Evolutionary conservation across 768 basidiomycete species (phyloP).

Genomic region (Filobasidium wieringae): DNA sequence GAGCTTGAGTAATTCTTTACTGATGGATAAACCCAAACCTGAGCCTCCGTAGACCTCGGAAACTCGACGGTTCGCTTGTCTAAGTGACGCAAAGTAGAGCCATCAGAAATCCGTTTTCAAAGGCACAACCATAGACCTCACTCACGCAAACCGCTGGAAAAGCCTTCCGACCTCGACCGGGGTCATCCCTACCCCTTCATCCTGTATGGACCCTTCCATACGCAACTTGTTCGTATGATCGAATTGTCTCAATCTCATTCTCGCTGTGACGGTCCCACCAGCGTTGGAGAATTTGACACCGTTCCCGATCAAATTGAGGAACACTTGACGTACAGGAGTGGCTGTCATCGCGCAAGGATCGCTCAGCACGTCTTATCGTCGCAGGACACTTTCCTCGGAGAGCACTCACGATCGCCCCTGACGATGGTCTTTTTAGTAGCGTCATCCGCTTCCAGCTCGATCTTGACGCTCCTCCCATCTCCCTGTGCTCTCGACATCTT

Average conservation of each 20-base stretch:
- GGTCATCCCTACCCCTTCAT: conserved; percentile 1
- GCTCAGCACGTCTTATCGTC: neutral
- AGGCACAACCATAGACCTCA: neutral
- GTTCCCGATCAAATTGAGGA: neutral
- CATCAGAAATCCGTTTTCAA: neutral
- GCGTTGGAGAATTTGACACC: conserved; percentile 1
- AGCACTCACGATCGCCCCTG: conserved; percentile 1
- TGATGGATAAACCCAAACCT: conserved; percentile 7
- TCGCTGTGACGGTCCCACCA: neutral
- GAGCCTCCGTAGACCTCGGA: conserved; percentile 5
- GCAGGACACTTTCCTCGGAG: neutral
- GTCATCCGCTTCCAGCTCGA: conserved; percentile 1
- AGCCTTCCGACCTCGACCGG: neutral
- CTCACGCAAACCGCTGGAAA: conserved; percentile 5
- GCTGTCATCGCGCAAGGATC: neutral
- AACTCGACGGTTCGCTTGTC: conserved; percentile 5
- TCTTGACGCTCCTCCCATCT: neutral
- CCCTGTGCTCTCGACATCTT: neutral
- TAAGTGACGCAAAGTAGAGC: neutral
- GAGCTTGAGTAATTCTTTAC: conserved; percentile 6
- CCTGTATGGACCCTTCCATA: neutral
- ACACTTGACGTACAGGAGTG: conserved; percentile 1
- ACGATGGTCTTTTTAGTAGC: neutral
- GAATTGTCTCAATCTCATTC: neutral
- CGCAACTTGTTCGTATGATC: neutral